Base-by-base conservation (phyloP, 768 basidiomycete genomes). In the Hypholoma sublateritium region DNA sequence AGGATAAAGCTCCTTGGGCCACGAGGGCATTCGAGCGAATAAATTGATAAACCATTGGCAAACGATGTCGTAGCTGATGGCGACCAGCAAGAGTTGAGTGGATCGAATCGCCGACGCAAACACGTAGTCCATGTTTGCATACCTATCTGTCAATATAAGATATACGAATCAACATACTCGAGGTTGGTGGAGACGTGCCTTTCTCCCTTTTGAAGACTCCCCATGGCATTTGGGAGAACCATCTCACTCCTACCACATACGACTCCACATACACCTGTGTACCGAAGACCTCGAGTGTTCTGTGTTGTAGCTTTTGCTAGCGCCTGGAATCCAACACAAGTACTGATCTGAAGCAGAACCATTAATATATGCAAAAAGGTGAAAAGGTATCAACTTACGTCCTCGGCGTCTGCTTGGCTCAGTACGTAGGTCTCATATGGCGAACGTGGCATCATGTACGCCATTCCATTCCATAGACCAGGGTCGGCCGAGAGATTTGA, bases 171-270 rank as follows among this genome's bases (percentile, higher is more conserved):
- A 14, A 48, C 8, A 39, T n/a, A n/a, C 17, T 3, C 32, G 22
- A 28, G 14, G n/a, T n/a, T 36, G 19, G 14, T 2, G 21, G 13
- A 51, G 34, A 60, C 65, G 2, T 50, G 72, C 73, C 67, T 43
- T 54, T 72, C 70, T 0, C 70, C 70, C 44, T 69, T 72, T 32
- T 70, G 67, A 0, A 74, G 55, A 53, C 72, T 71, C 0, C 64
- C 72, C 7, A 66, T 57, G 5, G 67, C 55, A 6, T 37, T 22
- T 5, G 56, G 50, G 4, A 58, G n/a, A 16, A 58, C 24, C 54
- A 62, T 58, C 46, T 62, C 60, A 11, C 42, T 37, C 8, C 60
- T 11, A 0, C 56, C 59, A 32, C 59, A 60, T 8, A 57, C 22
- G 1, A 28, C 43, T 2, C 22, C 42, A 3, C 59, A 50, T 12